Percentiles rank a stretch among this genome's conserved stretches.
phyloP scores from a whole-genome alignment of 2,329 filamentous ascomycete genomes.

The Fusarium haematococcum region DNA sequence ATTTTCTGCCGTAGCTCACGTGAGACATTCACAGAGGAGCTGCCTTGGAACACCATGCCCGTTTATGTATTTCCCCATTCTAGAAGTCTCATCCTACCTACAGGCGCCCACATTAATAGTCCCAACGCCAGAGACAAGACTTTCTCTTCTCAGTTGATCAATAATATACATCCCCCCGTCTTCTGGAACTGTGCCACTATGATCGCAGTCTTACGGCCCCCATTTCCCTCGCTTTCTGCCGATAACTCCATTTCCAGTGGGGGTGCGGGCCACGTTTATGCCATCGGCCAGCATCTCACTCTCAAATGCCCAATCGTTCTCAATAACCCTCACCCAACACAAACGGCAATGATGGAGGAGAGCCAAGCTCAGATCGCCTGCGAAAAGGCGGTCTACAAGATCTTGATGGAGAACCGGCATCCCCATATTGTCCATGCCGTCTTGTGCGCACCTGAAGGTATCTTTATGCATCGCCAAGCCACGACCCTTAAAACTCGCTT shows the following conservation, averaged over 20 bases:
- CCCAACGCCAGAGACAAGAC: neutral
- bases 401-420: slow-evolving; percentile 2
- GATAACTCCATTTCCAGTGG: neutral
- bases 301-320: slow-evolving; percentile 15
- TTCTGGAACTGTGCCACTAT: neutral
- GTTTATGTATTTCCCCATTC: neutral
- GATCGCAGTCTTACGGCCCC: neutral
- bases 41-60: neutral
- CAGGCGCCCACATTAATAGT: neutral
- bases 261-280: slow-evolving; percentile 10
- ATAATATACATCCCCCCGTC: neutral
- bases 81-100: neutral
- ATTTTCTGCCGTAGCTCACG: neutral
- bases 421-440: slow-evolving; percentile 10
- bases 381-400: slow-evolving; percentile 4
- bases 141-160: neutral
- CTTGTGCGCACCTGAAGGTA: neutral
- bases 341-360: neutral
- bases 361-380: neutral
- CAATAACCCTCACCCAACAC: neutral
- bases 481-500: neutral
- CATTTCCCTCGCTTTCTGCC: neutral
- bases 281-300: slow-evolving; percentile 13
- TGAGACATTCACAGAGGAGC: neutral
- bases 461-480: slow-evolving; percentile 18